A percentile compares a stretch with the other conserved stretches of the same genome.
Conservation (phyloP, 192 early-diverging fungal species). For the Coemansia sp. region DNA sequence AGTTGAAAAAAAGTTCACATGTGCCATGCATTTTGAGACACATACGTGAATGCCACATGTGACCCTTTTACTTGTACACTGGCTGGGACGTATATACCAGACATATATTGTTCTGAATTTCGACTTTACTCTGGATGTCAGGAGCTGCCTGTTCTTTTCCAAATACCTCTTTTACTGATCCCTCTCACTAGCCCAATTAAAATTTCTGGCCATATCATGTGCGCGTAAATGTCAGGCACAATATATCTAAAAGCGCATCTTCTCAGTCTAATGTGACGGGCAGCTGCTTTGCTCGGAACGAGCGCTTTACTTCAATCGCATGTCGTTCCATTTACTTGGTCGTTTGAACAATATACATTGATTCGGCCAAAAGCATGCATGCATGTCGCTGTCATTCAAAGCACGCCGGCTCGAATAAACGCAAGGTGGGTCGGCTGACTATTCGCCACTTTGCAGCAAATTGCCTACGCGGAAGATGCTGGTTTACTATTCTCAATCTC, state of each 20-base stretch:
- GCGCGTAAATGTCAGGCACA: neutral
- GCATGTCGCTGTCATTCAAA: neutral
- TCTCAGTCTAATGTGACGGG: neutral
- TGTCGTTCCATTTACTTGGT: neutral
- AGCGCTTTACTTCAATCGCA: neutral
- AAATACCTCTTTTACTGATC: neutral
- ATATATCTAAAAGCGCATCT: neutral
- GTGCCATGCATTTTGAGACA: conserved; percentile 3
- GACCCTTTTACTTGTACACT: neutral
- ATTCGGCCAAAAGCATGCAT: neutral
- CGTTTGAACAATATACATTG: conserved; percentile 1
- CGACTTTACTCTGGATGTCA: neutral
- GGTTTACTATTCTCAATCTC: conserved; percentile 1
- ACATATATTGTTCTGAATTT: neutral
- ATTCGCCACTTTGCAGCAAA: neutral
- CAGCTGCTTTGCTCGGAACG: neutral
- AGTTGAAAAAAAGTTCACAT: neutral
- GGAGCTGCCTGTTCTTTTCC: neutral
- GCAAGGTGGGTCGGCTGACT: neutral
- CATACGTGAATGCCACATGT: neutral
- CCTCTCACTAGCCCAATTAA: neutral
- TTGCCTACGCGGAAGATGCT: neutral
- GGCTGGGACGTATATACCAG: no score
- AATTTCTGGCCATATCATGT: neutral
- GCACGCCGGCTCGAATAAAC: neutral